These are phyloP conservation scores for Mycena olivaceomarginata DNA, from an alignment of 768 basidiomycete genomes.

Conservation along the genomic window DNA sequence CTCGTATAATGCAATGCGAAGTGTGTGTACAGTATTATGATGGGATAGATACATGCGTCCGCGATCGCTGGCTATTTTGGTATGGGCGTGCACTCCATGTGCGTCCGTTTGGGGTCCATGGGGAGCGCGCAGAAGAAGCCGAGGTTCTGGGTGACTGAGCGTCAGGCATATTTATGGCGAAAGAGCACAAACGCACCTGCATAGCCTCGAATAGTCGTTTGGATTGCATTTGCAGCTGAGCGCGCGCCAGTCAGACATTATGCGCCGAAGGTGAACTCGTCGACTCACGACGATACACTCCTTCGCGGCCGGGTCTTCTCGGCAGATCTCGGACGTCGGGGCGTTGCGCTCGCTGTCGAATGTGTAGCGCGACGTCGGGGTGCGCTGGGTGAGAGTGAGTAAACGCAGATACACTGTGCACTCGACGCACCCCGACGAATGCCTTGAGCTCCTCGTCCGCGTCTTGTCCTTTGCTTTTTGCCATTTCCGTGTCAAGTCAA, in stretches of 20 bases:
- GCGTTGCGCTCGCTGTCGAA: slow-evolving; percentile 79
- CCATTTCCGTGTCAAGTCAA: no score
- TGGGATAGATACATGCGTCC: neutral
- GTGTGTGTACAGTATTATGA: slow-evolving; percentile 22
- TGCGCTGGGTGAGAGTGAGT: slow-evolving; percentile 56
- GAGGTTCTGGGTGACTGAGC: slow-evolving; percentile 62
- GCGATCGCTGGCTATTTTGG: slow-evolving; percentile 57
- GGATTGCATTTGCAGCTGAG: slow-evolving; percentile 69
- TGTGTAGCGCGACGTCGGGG: slow-evolving; percentile 71
- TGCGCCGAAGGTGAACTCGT: neutral
- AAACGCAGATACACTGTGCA: neutral
- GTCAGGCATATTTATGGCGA: neutral
- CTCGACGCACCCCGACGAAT: slow-evolving; percentile 53
- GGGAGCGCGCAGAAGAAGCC: slow-evolving; percentile 84
- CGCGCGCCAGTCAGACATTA: neutral
- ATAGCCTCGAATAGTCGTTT: slow-evolving; percentile 81
- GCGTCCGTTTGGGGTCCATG: slow-evolving; percentile 77
- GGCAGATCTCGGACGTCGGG: slow-evolving; percentile 75
- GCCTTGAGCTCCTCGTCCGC: slow-evolving; percentile 41
- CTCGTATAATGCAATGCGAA: neutral
- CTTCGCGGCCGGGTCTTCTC: slow-evolving; percentile 60
- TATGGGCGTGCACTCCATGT: slow-evolving; percentile 84
- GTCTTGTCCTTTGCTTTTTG: neutral
- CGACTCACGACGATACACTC: slow-evolving; percentile 76
- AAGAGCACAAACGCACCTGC: slow-evolving; percentile 69